A percentile compares a stretch with the other conserved stretches of the same genome.
Conservation (phyloP, 768 basidiomycete species). For the Kwoniella dejecticola region DNA sequence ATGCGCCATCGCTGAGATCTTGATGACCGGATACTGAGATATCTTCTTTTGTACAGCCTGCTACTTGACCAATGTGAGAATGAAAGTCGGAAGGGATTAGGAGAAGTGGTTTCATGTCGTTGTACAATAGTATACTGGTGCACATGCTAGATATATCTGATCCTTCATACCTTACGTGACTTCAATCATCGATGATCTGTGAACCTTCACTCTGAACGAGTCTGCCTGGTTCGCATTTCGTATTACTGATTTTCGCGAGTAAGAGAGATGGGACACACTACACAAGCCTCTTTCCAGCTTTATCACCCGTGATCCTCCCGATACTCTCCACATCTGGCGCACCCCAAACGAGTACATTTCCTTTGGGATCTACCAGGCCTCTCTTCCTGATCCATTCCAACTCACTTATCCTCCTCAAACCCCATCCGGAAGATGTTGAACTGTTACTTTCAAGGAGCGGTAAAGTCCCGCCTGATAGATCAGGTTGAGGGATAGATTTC, state of each 20-base stretch:
- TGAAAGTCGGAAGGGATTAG: too few relatives aligned
- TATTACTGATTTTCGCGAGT: too few relatives aligned
- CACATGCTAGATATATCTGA: neutral
- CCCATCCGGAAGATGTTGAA: neutral
- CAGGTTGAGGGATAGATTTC: conserved; percentile 16
- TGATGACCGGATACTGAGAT: too few relatives aligned
- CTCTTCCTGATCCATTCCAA: conserved; percentile 32
- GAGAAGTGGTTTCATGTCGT: conserved; percentile 24
- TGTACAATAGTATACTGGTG: conserved; percentile 19
- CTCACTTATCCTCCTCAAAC: conserved; percentile 32
- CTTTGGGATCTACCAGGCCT: conserved; percentile 43
- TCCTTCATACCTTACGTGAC: too few relatives aligned
- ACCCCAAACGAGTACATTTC: conserved; percentile 51
- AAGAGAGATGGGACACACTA: neutral
- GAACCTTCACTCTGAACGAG: too few relatives aligned
- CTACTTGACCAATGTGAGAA: neutral
- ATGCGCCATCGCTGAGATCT: too few relatives aligned
- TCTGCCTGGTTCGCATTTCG: too few relatives aligned
- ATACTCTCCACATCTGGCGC: conserved; percentile 45
- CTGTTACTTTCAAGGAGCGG: conserved; percentile 2
- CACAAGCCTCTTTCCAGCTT: conserved; percentile 21
- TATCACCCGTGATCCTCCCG: conserved; percentile 29
- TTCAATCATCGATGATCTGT: too few relatives aligned
- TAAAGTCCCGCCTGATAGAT: neutral
- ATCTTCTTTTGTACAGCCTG: neutral